phyloP scores from a whole-genome alignment of 1,139 yeast species.

The Candida buenavistaensis region DNA sequence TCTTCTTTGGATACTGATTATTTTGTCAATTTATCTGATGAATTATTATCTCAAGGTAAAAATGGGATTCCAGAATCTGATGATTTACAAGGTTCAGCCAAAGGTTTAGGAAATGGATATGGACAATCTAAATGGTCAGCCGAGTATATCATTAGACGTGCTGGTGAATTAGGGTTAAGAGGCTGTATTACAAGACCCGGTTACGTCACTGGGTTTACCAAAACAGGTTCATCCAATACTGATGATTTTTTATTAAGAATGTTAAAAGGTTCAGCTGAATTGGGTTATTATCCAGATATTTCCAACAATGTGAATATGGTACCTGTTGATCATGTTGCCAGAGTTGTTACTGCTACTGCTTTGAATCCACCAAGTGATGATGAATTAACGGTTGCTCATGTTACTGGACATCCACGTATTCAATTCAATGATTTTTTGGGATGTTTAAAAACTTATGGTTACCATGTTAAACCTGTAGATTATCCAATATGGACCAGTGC shows the following conservation, averaged over 20 bases:
- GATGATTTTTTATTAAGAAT: conserved; percentile 94
- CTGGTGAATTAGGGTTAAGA: conserved; percentile 81
- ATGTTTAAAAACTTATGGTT: conserved; percentile 69
- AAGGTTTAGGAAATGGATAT: conserved; percentile 86
- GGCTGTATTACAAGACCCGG: conserved; percentile 96
- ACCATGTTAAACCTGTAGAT: conserved; percentile 57
- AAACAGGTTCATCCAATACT: conserved; percentile 86
- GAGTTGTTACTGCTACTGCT: conserved; percentile 82
- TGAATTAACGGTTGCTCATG: conserved; percentile 78
- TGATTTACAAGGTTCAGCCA: conserved; percentile 74
- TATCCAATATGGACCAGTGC: conserved; percentile 78
- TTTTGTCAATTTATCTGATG: conserved; percentile 76
- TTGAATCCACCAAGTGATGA: conserved; percentile 63
- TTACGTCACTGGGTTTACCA: conserved; percentile 84
- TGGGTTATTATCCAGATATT: conserved; percentile 84
- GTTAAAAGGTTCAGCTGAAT: conserved; percentile 90
- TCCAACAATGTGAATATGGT: conserved; percentile 91
- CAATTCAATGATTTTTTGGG: conserved; percentile 74
- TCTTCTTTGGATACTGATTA: conserved; percentile 86
- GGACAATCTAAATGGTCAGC: conserved; percentile 99
- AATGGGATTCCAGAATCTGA: conserved; percentile 80
- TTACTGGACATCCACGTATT: conserved; percentile 95
- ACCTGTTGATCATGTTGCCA: conserved; percentile 97
- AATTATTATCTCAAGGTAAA: conserved; percentile 60
- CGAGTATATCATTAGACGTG: conserved; percentile 81